A percentile compares a stretch with the other conserved stretches of the same genome.
Conservation (phyloP, 495 filamentous ascomycete species). For the Xylaria scruposa region DNA sequence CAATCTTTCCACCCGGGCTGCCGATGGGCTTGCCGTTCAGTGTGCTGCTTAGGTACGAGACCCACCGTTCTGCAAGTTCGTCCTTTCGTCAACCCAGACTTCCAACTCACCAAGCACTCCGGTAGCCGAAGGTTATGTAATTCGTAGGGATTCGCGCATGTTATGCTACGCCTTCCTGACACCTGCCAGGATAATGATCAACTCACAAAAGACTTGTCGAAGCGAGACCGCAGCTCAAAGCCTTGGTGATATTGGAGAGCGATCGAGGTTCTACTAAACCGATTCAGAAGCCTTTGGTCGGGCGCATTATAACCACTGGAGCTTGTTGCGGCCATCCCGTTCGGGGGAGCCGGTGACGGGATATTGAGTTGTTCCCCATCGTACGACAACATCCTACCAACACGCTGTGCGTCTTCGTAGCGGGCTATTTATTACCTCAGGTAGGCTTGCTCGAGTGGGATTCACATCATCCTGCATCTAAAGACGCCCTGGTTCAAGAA, state of each 20-base stretch:
- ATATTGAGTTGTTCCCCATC: conserved; percentile 1
- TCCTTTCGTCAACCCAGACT: not conserved
- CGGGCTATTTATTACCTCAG: not conserved
- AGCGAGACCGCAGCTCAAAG: conserved; percentile 11
- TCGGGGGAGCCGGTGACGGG: not conserved
- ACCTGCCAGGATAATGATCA: not conserved
- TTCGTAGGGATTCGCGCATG: not conserved
- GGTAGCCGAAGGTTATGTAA: not conserved
- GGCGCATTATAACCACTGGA: conserved; percentile 11
- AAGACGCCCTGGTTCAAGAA: not conserved
- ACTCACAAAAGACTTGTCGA: not conserved
- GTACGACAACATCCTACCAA: not conserved
- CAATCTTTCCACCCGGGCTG: conserved; percentile 36
- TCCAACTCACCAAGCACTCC: not conserved
- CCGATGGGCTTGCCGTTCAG: conserved; percentile 37
- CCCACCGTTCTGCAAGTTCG: not conserved
- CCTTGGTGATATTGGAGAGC: not conserved
- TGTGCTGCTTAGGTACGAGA: conserved; percentile 9
- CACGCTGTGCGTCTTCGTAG: not conserved
- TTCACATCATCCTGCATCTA: not conserved
- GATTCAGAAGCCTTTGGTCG: not conserved
- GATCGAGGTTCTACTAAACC: not conserved
- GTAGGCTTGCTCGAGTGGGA: not conserved
- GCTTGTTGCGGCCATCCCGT: not conserved
- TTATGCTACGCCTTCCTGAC: not conserved